phyloP scores from a whole-genome alignment of 192 early-diverging fungal species.

The Dissophora ornata region DNA sequence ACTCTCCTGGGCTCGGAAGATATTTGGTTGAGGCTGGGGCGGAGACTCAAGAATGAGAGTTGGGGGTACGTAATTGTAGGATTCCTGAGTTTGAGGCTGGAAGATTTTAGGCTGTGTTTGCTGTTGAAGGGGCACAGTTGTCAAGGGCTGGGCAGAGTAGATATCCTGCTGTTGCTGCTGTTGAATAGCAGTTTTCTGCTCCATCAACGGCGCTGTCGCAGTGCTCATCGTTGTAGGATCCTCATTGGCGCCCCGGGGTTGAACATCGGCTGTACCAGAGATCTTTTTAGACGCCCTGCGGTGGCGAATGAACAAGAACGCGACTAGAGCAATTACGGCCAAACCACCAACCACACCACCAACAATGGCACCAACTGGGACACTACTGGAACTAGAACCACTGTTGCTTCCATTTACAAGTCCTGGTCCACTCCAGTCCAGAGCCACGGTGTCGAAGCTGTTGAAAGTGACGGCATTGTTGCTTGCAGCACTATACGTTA shows the following conservation, averaged over 20 bases:
- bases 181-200: slow-evolving; percentile 14
- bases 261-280: not conserved
- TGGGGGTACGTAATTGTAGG: slow-evolving; percentile 18
- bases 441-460: slow-evolving; percentile 19
- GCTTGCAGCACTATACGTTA: slow-evolving; percentile 14
- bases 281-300: slow-evolving; percentile 10
- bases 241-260: not conserved
- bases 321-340: slow-evolving; percentile 24
- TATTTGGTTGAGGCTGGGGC: slow-evolving; percentile 1
- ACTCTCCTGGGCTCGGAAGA: slow-evolving; percentile 16
- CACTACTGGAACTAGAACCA: not conserved
- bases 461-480: slow-evolving; percentile 15
- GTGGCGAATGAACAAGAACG: slow-evolving; percentile 25
- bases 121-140: not conserved
- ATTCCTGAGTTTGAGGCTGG: slow-evolving; percentile 4
- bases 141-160: slow-evolving; percentile 10
- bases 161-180: slow-evolving; percentile 19
- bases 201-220: not conserved
- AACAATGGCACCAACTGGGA: slow-evolving; percentile 14
- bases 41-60: slow-evolving; percentile 1
- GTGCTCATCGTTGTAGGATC: not conserved
- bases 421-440: slow-evolving; percentile 24
- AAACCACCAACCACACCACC: slow-evolving; percentile 39
- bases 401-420: slow-evolving; percentile 9
- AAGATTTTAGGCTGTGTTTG: not conserved